Evolutionary conservation across 2,329 filamentous ascomycete genomes (phyloP), one percentile per base, ranked within the genome.

Genomic region (Sporothrix protearum): DNA sequence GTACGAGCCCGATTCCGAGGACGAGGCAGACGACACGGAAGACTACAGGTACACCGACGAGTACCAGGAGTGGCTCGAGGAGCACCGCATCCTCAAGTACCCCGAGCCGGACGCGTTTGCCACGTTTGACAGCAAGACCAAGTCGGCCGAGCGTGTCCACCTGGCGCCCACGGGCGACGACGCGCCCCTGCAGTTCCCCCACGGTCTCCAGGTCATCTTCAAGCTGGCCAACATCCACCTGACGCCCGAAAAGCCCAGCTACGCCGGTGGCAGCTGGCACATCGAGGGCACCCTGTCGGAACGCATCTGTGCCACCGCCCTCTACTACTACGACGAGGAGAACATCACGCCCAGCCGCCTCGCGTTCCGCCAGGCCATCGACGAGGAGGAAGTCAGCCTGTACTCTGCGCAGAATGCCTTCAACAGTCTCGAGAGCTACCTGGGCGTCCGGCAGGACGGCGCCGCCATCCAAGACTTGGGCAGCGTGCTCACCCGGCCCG

Each of bases 181-280:
- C 49, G 10, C 28, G 6, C 49, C 49, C 8, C 10, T 25, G n/a
- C 36, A 28, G 12, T 74, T 72, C 25, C 73, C 72, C 10, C 28
- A 73, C 1, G 72, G 85, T 1, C 76, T 91, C 3, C 89, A 92
- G 75, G 78, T 91, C 47, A 88, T 91, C 67, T 84, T 90, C 42
- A 90, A 91, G 76, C 81, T 92, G 74, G 83, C 87, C 1, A 85
- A 83, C 47, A 85, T 90, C 68, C 82, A 89, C 55, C 80, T 91
- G 1, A 87, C 83, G 0, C 87, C 87, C 0, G 84, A 86, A 7
- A 51, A 10, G 0, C 85, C 86, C 0, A 76, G 76, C 0, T 89
- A 85, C 73, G 75, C 79, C 0, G 81, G 79, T 19, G 73, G 75
- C 59, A 42, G 10, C 25, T 75, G 74, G 73, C 74, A 75, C 42